Base-by-base conservation (phyloP, 2,329 filamentous ascomycete species). In the Botrytis squamosa region DNA sequence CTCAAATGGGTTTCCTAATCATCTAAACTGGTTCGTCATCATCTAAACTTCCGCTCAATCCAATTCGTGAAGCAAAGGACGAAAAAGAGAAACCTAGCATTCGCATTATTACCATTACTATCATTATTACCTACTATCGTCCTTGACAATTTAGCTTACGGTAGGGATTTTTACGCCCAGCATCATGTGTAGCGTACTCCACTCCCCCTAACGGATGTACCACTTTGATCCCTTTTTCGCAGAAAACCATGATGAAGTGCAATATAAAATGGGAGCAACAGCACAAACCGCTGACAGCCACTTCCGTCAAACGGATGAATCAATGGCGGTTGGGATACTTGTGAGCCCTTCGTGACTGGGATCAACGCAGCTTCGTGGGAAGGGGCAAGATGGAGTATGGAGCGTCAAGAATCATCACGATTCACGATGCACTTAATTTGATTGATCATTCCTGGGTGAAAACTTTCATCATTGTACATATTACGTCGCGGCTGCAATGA, bases 401-500 rank as follows among this genome's bases (percentile, higher is more conserved):
- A 33, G 33, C 33, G 33, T 33, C 36, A 66, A 18, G 10, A n/a
- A 33, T 22, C 20, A 38, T 57, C 57, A 38, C 22, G 40, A 46
- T 62, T 57, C 57, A 38, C 22, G 40, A 46, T 62, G 49, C 20
- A 36, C 18, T 36, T 60, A 8, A 33, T 44, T 36, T 59, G n/a
- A 44, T 42, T 59, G n/a, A 52, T 69, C 66, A 33, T 18, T 46
- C 36, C 10, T 68, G 18, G 10, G n/a, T 3, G 5, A 40, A 38
- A 44, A 57, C 67, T 57, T 42, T 70, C 52, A 70, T 70, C 67
- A 70, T 70, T 60, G 67, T 62, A 46, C 67, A 70, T 68, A 20
- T 38, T 20, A 16, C 49, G n/a, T 52, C n/a, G 25, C 6, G 8
- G 25, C 25, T 55, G n/a, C 52, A 1, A 4, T 16, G 22, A 68